Percentiles rank a stretch among this genome's conserved stretches.
Conservation (phyloP, 352 stramenopile genomes). For the Pythium biforme region DNA sequence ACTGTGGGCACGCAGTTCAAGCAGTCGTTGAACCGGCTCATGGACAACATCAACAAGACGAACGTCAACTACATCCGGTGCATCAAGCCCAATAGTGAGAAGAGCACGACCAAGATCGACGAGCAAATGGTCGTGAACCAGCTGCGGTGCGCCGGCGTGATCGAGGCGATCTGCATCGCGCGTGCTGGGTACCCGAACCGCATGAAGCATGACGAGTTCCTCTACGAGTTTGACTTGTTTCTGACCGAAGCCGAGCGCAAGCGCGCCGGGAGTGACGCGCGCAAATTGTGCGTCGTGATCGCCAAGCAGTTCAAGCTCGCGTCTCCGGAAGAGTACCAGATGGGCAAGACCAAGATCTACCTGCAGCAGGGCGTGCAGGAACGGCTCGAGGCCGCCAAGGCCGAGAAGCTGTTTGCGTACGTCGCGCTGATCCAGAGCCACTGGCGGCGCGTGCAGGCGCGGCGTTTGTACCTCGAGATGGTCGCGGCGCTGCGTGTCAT, state of each 20-base stretch:
- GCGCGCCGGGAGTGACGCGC: constrained; percentile 10
- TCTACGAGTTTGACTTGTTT: constrained; percentile 67
- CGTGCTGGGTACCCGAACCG: constrained; percentile 77
- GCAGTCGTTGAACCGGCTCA: constrained; percentile 59
- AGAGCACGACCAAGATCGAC: constrained; percentile 62
- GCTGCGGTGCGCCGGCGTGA: constrained; percentile 76
- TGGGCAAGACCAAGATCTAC: constrained; percentile 86
- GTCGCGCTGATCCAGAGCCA: constrained; percentile 60
- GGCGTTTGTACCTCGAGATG: constrained; percentile 35
- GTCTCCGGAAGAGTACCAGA: constrained; percentile 70
- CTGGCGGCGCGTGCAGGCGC: constrained; percentile 51
- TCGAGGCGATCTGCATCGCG: constrained; percentile 78
- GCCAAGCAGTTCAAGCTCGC: constrained; percentile 62
- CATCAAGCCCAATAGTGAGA: constrained; percentile 83
- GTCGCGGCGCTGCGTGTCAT: constrained; percentile 40
- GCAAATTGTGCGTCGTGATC: constrained; percentile 50
- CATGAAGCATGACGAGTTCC: constrained; percentile 75
- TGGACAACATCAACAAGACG: constrained; percentile 72
- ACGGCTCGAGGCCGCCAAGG: constrained; percentile 59
- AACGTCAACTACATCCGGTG: constrained; percentile 82
- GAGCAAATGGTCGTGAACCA: constrained; percentile 76
- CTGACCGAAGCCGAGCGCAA: constrained; percentile 40
- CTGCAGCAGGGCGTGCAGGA: constrained; percentile 82
- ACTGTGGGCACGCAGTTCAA: constrained; percentile 86
- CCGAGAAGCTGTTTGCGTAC: constrained; percentile 64